Percentiles rank a stretch among this genome's conserved stretches.
These are phyloP conservation scores for Naematelia aurantialba DNA, from an alignment of 768 basidiomycete genomes.

Conservation along the genomic window DNA sequence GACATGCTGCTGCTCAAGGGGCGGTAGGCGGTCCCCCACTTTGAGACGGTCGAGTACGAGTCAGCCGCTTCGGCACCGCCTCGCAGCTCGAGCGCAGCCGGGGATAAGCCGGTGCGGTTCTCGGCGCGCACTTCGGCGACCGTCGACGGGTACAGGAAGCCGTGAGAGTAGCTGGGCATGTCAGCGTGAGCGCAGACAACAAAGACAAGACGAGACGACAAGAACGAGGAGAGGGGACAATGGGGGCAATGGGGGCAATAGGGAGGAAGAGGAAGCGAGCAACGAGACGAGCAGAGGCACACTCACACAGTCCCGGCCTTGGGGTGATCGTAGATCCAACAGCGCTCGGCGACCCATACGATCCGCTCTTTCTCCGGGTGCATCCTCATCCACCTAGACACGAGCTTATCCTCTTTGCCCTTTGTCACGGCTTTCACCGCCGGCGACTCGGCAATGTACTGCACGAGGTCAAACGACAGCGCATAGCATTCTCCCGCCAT, in stretches of 20 bases:
- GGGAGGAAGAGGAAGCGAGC: too few species aligned
- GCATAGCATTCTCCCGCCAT: conserved; percentile 96
- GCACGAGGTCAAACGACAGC: conserved; percentile 79
- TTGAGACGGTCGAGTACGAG: conserved; percentile 80
- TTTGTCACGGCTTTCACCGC: conserved; percentile 63
- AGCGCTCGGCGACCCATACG: conserved; percentile 85
- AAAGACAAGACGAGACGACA: too few species aligned
- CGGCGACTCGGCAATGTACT: conserved; percentile 77
- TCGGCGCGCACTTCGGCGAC: conserved; percentile 63
- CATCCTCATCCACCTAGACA: conserved; percentile 79
- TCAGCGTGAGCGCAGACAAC: conserved; percentile 8
- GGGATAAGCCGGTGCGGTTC: conserved; percentile 46
- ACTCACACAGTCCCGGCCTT: conserved; percentile 86
- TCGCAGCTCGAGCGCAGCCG: conserved; percentile 38
- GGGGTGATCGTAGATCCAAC: conserved; percentile 98
- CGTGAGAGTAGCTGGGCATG: conserved; percentile 83
- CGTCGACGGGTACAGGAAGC: conserved; percentile 89
- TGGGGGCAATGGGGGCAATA: too few species aligned
- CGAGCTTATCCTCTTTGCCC: conserved; percentile 88
- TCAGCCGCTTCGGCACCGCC: conserved; percentile 48
- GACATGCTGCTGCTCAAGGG: conserved; percentile 67
- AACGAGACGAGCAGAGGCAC: too few species aligned
- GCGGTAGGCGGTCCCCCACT: conserved; percentile 71
- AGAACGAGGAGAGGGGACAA: too few species aligned
- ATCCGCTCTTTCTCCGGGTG: conserved; percentile 70